Evolutionary conservation across 164 flowering plant genomes (phyloP).

Genomic region (Dillenia suffruticosa): DNA sequence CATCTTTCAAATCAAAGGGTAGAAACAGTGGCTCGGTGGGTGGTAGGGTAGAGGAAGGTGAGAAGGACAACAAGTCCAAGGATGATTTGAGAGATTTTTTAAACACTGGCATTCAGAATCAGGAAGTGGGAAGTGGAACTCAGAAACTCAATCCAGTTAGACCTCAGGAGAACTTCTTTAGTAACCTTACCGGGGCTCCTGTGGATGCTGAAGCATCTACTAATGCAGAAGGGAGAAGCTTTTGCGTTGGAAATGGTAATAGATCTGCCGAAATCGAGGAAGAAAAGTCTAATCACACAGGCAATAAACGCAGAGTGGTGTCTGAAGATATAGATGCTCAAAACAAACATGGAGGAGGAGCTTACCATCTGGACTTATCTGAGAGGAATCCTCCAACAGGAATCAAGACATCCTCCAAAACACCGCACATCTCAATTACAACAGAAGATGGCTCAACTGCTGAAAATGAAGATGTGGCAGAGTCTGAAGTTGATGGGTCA

Average conservation of each 20-base stretch:
- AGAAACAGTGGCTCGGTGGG: slow-evolving; percentile 48
- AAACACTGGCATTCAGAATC: slow-evolving; percentile 33
- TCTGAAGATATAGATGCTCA: slow-evolving; percentile 46
- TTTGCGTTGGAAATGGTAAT: slow-evolving; percentile 32
- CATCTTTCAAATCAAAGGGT: slow-evolving; percentile 48
- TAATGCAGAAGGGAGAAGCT: slow-evolving; percentile 28
- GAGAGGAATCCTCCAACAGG: slow-evolving; percentile 24
- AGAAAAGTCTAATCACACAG: slow-evolving; percentile 23
- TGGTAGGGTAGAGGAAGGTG: slow-evolving; percentile 45
- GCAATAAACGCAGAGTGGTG: slow-evolving; percentile 53
- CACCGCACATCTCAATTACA: slow-evolving; percentile 59
- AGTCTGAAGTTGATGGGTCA: slow-evolving; percentile 76
- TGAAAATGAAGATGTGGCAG: slow-evolving; percentile 92
- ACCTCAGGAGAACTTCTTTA: slow-evolving; percentile 59
- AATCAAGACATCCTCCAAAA: slow-evolving; percentile 15
- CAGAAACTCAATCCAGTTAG: slow-evolving; percentile 35
- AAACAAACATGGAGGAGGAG: slow-evolving; percentile 65
- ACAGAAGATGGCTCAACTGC: slow-evolving; percentile 81
- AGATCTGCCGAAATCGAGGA: slow-evolving; percentile 39
- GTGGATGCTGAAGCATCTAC: slow-evolving; percentile 40
- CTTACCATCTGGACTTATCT: slow-evolving; percentile 30
- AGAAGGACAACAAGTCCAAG: slow-evolving; percentile 35
- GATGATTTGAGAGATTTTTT: slow-evolving; percentile 66
- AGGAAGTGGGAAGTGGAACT: slow-evolving; percentile 24
- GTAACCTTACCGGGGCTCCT: slow-evolving; percentile 41